These are phyloP conservation scores for Sodiomyces alkalinus DNA, from an alignment of 2,329 filamentous ascomycete genomes.

Conservation along the genomic window DNA sequence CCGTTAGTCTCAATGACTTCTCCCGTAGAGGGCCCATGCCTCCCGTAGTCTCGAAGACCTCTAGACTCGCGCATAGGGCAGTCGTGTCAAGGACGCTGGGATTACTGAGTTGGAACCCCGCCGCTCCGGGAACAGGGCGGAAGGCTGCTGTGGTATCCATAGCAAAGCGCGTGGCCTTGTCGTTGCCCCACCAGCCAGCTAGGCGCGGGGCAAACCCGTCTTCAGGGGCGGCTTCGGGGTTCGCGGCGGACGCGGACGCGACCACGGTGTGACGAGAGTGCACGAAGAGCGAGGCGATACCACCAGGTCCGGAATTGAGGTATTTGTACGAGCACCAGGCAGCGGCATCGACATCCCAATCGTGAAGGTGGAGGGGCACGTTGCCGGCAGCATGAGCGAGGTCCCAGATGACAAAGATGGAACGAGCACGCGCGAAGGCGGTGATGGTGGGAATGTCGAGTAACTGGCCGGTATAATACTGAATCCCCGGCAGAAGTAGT, in stretches of 20 bases:
- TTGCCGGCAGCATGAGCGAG: slow-evolving; percentile 79
- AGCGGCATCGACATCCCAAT: slow-evolving; percentile 85
- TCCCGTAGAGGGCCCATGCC: slow-evolving; percentile 45
- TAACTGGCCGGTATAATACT: slow-evolving; percentile 84
- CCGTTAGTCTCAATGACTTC: slow-evolving; percentile 54
- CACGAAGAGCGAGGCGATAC: slow-evolving; percentile 68
- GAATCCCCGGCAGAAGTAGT: slow-evolving; percentile 70
- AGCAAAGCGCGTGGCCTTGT: slow-evolving; percentile 60
- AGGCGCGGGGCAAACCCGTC: slow-evolving; percentile 49
- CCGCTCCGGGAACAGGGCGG: slow-evolving; percentile 60
- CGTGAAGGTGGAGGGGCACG: slow-evolving; percentile 62
- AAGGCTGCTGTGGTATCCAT: slow-evolving; percentile 83
- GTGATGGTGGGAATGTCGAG: slow-evolving; percentile 77
- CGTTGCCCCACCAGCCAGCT: slow-evolving; percentile 76
- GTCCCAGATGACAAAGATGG: slow-evolving; percentile 72
- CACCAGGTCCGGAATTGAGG: slow-evolving; percentile 70
- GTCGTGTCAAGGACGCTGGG: slow-evolving; percentile 61
- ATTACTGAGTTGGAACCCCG: slow-evolving; percentile 75
- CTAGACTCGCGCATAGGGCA: slow-evolving; percentile 53
- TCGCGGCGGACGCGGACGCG: slow-evolving; percentile 18
- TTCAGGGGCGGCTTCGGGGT: slow-evolving; percentile 17
- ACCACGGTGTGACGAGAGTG: slow-evolving; percentile 58
- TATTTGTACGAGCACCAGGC: slow-evolving; percentile 95
- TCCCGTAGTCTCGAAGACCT: slow-evolving; percentile 50
- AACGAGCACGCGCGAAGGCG: slow-evolving; percentile 53